Base-by-base conservation (phyloP, 2,329 filamentous ascomycete genomes). In the Dendryphion nanum region DNA sequence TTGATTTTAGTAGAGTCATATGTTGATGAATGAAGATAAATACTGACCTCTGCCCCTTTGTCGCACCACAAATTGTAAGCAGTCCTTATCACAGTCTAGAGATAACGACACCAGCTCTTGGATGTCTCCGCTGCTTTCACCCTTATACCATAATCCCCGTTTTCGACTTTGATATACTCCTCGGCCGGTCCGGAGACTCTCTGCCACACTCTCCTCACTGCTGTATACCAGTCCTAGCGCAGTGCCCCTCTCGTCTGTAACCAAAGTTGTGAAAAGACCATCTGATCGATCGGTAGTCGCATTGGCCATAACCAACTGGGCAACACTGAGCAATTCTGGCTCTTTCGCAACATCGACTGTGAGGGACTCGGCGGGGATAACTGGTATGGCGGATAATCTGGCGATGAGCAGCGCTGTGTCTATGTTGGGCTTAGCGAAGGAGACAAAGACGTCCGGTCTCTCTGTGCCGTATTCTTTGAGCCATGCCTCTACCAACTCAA, bases 91-190 rank as follows among this genome's bases (percentile, higher is more conserved):
- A 66, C 93, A 98, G 67, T 98, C 93, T 37, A 94, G 74, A 1
- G 85, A 85, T 48, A 98, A 78, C 40, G 82, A 82, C 16, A 97
- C 75, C 35, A 98, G 75, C 64, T 96, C 83, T 66, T 98, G 93
- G 10, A 87, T 88, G 63, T 97, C 90, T 12, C 93, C 93, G 37
- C 91, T 97, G 6, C 86, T 93, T 36, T 90, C 87, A 5, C 93
- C 93, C 72, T 98, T 98, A 68, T 95, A 85, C 93, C 93, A 98
- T 18, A 98, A 70, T 1, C 93, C 93, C 30, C 93, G 81, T 74
- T 96, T 97, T 36, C 93, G 79, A 71, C 91, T 97, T 69, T 96
- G 89, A 65, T 98, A 98, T 24, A 97, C 91, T 20, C 93, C 90
- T 10, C 78, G 76, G 15, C 83, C 83, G 6, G 89, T 95, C 56